Evolutionary conservation across 148 eudicot genomes (phyloP), one percentile per base, ranked within the genome.

Genomic region (Rhododendron ferrugineum): DNA sequence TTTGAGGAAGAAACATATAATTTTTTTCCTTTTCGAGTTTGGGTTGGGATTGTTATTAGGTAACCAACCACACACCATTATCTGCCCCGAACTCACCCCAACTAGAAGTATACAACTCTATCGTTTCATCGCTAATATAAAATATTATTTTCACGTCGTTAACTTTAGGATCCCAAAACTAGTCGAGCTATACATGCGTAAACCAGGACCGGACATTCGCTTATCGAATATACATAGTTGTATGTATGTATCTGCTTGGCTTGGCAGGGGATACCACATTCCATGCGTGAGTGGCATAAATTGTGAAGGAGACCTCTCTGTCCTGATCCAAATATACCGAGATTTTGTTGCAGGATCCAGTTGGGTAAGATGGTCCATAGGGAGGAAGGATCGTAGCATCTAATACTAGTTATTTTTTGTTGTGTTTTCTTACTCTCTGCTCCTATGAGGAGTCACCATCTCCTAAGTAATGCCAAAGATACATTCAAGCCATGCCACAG

Each of bases 201-300:
- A 46, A 9, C 49, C 2, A n/a, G 1, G 11, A 2, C 49, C 0
- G 11, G 1, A 34, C 9, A 73, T 37, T 13, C 3, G 1, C 16
- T 73, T 34, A 75, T 37, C 11, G 1, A 6, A 37, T 6, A 75
- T 7, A 75, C 7, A 37, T 6, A 37, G 40, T 28, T 30, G 32
- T 72, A 73, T 64, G 11, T 23, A 18, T 22, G n/a, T 26, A 66
- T 68, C 32, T 23, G 37, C 78, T 79, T 58, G 79, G n/a, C 37
- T 79, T 58, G 79, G n/a, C 37, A 78, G 86, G 86, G 28, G 56
- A 16, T 44, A 36, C 56, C 91, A 90, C 90, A 90, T 83, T 79
- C 85, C 82, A 28, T 56, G 82, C 91, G 89, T 89, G 91, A 90
- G 78, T 76, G 73, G 73, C 22, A 87, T 88, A 82, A 86, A 85